These are phyloP conservation scores for Termitomyces sp. DNA, from an alignment of 768 basidiomycete genomes.

Conservation along the genomic window DNA sequence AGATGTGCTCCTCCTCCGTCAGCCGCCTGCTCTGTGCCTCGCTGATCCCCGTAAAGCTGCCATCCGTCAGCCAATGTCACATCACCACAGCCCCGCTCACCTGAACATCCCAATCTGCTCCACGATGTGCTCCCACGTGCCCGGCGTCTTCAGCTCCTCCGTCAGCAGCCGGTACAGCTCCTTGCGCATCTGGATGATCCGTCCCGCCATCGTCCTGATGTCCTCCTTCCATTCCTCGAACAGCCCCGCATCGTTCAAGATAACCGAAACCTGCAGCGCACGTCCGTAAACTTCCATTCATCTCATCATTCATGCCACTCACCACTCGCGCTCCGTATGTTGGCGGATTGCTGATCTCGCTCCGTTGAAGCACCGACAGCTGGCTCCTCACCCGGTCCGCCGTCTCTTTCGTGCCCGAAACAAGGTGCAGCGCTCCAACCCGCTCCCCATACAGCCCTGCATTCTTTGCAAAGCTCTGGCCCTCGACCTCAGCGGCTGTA, in stretches of 20 bases:
- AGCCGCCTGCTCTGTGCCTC: slow-evolving; percentile 60
- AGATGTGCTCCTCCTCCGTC: slow-evolving; percentile 72
- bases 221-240: slow-evolving; percentile 89
- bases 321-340: slow-evolving; percentile 87
- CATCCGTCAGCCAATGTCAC: neutral
- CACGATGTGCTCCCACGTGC: slow-evolving; percentile 93
- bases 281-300: slow-evolving; percentile 1
- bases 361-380: slow-evolving; percentile 85
- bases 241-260: slow-evolving; percentile 68
- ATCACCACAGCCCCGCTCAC: slow-evolving; percentile 33
- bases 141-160: slow-evolving; percentile 79
- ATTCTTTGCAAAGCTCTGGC: slow-evolving; percentile 93
- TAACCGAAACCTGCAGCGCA: slow-evolving; percentile 74
- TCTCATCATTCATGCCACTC: slow-evolving; percentile 9
- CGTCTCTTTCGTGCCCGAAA: slow-evolving; percentile 58
- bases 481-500: neutral
- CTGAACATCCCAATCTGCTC: slow-evolving; percentile 99
- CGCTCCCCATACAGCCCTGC: slow-evolving; percentile 95
- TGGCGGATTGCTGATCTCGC: slow-evolving; percentile 95
- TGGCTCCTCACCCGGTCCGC: slow-evolving; percentile 78
- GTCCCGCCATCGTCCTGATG: slow-evolving; percentile 86
- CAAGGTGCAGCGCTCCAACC: slow-evolving; percentile 87
- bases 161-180: slow-evolving; percentile 71
- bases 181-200: slow-evolving; percentile 89
- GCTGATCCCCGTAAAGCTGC: slow-evolving; percentile 81